Evolutionary conservation across 2,329 filamentous ascomycete species (phyloP), one percentile per base, ranked within the genome.

Genomic region (Botrytis deweyae): DNA sequence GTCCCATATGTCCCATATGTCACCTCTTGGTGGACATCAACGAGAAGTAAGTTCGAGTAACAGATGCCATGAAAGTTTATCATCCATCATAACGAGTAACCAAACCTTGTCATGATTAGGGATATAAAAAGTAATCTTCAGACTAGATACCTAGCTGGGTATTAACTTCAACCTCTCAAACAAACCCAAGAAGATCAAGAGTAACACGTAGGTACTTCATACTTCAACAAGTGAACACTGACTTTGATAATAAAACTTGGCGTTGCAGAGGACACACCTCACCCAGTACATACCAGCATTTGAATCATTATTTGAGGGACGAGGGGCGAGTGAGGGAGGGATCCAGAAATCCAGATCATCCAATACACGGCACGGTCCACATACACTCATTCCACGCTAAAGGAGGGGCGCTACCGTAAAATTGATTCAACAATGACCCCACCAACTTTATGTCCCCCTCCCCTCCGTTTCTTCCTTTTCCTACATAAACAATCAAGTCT

Each of bases 391-490:
- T 69, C 42, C 44, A 49, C 71, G 71, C 71, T 72, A 72, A 72
- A 38, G 52, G 71, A 72, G 71, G 71, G 71, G 71, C 71, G 71
- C 71, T 61, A 70, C 68, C 55, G 68, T 61, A 69, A 69, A 61
- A 49, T 68, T 61, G 52, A 69, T 72, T 72, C 71, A 72, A 69
- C 55, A 72, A 75, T 72, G 72, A 75, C 75, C 75, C 76, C 74
- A 68, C 64, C 73, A 67, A 22, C n/a, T 62, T 73, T 66, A 33
- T 55, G 52, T 58, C 18, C 42, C 44, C 65, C 68, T 58, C 59
- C 70, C 38, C 65, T 72, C 74, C 74, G 70, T 73, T 49, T 75
- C 64, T 74, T 75, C 75, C 72, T 75, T 75, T 63, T 73, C 65
- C 72, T 77, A 74, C 74, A 77, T 73, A 75, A 73, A 68, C 72